Percentiles rank a stretch among this genome's conserved stretches.
Conservation (phyloP, 768 basidiomycete species). For the Atractiella rhizophila region DNA sequence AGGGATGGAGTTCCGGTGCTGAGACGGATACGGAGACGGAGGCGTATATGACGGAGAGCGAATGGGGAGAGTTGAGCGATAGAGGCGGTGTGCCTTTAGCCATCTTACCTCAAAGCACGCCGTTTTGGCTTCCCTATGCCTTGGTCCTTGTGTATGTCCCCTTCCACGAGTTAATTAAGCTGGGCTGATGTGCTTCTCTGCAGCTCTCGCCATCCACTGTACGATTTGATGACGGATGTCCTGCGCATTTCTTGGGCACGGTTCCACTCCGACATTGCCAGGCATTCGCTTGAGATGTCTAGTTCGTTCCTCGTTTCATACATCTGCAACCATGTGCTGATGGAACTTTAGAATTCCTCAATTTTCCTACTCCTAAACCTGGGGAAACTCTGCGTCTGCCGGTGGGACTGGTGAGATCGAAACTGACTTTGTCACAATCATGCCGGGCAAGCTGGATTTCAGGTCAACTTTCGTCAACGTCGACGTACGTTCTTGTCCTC, state of each 20-base stretch:
- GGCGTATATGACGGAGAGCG: slow-evolving; percentile 14
- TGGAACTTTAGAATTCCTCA: no score
- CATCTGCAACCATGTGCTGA: no score
- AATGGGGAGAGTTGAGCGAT: no score
- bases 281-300: slow-evolving; percentile 6
- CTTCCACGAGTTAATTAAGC: not conserved
- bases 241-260: slow-evolving; percentile 80
- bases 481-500: no score
- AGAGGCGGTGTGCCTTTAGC: not conserved
- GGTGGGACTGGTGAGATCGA: slow-evolving; percentile 8
- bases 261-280: slow-evolving; percentile 10
- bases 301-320: not conserved
- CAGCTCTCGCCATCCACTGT: slow-evolving; percentile 59
- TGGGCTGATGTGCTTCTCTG: not conserved
- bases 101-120: not conserved
- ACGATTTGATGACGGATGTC: slow-evolving; percentile 84
- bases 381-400: slow-evolving; percentile 18
- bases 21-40: slow-evolving; percentile 29
- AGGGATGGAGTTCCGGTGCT: slow-evolving; percentile 35
- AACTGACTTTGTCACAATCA: slow-evolving; percentile 7
- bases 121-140: slow-evolving; percentile 79
- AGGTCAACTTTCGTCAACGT: not conserved
- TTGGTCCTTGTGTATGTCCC: slow-evolving; percentile 28
- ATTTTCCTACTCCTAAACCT: slow-evolving; percentile 17
- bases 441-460: slow-evolving; percentile 16